Conservation (phyloP, 306 rosid species). For the Vicia villosa region DNA sequence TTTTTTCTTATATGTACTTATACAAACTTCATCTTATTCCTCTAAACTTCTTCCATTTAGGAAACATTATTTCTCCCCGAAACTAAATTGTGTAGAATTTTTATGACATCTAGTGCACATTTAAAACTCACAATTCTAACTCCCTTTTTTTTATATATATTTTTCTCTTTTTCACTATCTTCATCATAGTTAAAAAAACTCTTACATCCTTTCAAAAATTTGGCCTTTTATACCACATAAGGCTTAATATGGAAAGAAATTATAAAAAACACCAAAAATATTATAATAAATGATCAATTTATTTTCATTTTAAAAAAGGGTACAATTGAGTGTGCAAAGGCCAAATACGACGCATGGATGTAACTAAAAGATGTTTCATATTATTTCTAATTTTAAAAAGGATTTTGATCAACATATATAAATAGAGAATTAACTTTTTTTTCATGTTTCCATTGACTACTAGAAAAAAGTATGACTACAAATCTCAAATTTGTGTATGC, state of each 20-base stretch:
- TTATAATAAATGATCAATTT: neutral
- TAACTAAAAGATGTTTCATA: neutral
- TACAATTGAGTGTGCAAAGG: neutral
- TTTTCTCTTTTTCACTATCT: neutral
- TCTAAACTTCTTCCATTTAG: no score
- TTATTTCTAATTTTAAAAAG: neutral
- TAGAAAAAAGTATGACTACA: neutral
- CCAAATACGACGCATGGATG: neutral
- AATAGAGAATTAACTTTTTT: neutral
- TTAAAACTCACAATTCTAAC: no score
- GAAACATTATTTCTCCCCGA: no score
- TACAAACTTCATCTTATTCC: no score
- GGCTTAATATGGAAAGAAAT: neutral
- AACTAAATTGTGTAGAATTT: no score
- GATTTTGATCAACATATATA: no score
- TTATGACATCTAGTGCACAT: no score
- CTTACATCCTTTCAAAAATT: neutral
- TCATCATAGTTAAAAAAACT: neutral
- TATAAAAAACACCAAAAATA: no score
- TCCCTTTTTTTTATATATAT: no score
- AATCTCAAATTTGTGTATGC: neutral
- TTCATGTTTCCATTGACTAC: neutral
- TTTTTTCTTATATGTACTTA: no score
- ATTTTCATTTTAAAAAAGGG: no score
- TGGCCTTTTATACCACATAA: neutral